Evolutionary conservation across 352 stramenopile genomes (phyloP).

Genomic region (Phytophthora multivora): DNA sequence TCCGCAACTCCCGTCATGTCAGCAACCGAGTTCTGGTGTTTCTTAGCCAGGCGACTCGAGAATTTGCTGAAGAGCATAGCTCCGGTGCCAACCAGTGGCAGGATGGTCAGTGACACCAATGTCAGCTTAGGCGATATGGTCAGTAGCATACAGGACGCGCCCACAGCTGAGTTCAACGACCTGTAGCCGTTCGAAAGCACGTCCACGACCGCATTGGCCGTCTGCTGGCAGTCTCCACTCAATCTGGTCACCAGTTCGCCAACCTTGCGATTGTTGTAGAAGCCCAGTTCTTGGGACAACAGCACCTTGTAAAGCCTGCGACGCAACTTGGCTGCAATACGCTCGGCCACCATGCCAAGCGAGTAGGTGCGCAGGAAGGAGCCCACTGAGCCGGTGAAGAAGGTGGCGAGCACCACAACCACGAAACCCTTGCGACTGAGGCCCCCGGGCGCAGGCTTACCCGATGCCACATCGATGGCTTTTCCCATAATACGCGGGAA

Average conservation of each 20-base stretch:
- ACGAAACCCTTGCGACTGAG: slow-evolving; percentile 89
- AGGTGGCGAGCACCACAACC: slow-evolving; percentile 82
- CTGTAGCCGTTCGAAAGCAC: slow-evolving; percentile 88
- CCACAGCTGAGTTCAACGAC: slow-evolving; percentile 88
- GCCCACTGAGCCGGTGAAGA: slow-evolving; percentile 81
- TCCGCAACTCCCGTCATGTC: slow-evolving; percentile 83
- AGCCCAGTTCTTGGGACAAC: slow-evolving; percentile 81
- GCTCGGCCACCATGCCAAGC: slow-evolving; percentile 87
- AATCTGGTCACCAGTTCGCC: slow-evolving; percentile 88
- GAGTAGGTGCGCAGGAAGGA: slow-evolving; percentile 91
- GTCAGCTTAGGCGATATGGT: slow-evolving; percentile 91
- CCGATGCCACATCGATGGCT: slow-evolving; percentile 83
- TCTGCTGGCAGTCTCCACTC: slow-evolving; percentile 88
- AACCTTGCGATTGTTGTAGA: slow-evolving; percentile 84
- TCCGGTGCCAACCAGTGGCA: slow-evolving; percentile 76
- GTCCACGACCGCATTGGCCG: slow-evolving; percentile 88
- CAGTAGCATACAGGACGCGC: slow-evolving; percentile 89
- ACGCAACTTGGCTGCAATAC: slow-evolving; percentile 82
- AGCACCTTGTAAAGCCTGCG: slow-evolving; percentile 76
- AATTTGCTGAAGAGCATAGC: slow-evolving; percentile 88
- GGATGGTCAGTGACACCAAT: slow-evolving; percentile 84
- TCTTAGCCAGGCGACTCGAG: slow-evolving; percentile 74
- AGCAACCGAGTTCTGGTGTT: slow-evolving; percentile 80
- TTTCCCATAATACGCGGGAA: slow-evolving; percentile 91
- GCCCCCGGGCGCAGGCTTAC: slow-evolving; percentile 67